phyloP scores from a whole-genome alignment of 352 stramenopile species.

The Globisporangium nodosum region DNA sequence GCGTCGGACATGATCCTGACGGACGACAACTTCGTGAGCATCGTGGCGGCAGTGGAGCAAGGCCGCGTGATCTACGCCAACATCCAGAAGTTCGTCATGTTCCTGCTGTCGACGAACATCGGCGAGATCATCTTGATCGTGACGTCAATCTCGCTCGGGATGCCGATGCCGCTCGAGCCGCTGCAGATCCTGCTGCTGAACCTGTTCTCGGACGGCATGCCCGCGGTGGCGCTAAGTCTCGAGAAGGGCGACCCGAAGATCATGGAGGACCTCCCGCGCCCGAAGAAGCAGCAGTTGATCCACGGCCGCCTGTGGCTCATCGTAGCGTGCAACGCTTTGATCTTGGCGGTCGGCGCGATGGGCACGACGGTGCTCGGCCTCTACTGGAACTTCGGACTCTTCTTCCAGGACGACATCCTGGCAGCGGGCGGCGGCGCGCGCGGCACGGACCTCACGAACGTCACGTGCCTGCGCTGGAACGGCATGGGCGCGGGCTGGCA shows the following conservation, averaged over 20 bases:
- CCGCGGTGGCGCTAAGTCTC: slow-evolving; percentile 62
- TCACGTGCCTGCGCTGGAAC: slow-evolving; percentile 54
- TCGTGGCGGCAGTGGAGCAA: slow-evolving; percentile 95
- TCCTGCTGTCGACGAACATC: slow-evolving; percentile 97
- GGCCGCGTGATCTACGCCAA: slow-evolving; percentile 97
- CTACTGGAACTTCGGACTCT: slow-evolving; percentile 66
- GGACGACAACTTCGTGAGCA: slow-evolving; percentile 98
- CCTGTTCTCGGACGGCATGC: slow-evolving; percentile 96
- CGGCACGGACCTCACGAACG: slow-evolving; percentile 42
- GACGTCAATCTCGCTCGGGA: slow-evolving; percentile 43
- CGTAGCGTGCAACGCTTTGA: slow-evolving; percentile 46
- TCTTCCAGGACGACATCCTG: slow-evolving; percentile 51
- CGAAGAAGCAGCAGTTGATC: slow-evolving; percentile 49
- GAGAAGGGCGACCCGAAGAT: slow-evolving; percentile 63
- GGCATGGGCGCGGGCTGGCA: slow-evolving; percentile 42
- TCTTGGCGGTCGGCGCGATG: slow-evolving; percentile 38
- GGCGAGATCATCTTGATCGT: slow-evolving; percentile 90
- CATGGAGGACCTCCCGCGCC: slow-evolving; percentile 55
- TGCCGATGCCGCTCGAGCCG: slow-evolving; percentile 88
- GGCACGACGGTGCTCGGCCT: slow-evolving; percentile 50
- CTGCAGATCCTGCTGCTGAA: slow-evolving; percentile 99
- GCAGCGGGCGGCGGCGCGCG: slow-evolving; percentile 31
- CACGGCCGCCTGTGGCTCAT: slow-evolving; percentile 63
- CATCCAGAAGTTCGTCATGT: slow-evolving; percentile 98
- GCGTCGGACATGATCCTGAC: slow-evolving; percentile 98